These are phyloP conservation scores for Fraxinus platypoda DNA, from an alignment of 305 asterid genomes.

Conservation along the genomic window DNA sequence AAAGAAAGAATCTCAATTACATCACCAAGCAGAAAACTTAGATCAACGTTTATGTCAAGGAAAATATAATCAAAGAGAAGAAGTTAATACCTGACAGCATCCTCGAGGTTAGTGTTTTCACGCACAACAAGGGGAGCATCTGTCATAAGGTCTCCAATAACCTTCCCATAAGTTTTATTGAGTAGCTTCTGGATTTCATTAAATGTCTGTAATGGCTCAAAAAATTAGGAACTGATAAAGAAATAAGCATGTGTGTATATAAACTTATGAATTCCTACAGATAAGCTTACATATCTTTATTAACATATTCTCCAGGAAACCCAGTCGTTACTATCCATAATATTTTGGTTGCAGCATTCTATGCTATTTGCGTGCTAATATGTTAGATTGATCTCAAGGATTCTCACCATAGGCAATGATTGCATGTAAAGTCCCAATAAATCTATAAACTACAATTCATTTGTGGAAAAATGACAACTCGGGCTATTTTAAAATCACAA, in stretches of 20 bases:
- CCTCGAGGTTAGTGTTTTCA: too few relatives aligned
- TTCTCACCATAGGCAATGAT: background rate
- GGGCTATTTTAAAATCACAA: background rate
- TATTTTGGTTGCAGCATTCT: background rate
- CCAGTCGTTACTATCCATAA: background rate
- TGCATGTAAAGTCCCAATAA: background rate
- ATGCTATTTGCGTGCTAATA: background rate
- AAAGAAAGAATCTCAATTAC: background rate
- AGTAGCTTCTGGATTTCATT: too few relatives aligned
- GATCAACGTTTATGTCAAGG: background rate
- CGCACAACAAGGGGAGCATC: too few relatives aligned
- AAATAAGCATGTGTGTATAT: background rate
- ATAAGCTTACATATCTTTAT: conserved; percentile 12
- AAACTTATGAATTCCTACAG: conserved; percentile 6
- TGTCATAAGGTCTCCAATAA: too few relatives aligned
- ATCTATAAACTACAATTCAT: background rate
- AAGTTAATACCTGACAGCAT: conserved; percentile 67
- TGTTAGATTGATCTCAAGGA: background rate
- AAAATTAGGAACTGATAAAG: background rate
- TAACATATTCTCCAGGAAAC: background rate
- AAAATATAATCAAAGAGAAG: background rate
- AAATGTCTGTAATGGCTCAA: too few relatives aligned
- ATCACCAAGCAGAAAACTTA: background rate
- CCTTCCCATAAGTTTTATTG: too few relatives aligned
- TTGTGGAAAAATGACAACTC: background rate